Base-by-base conservation (phyloP, 805 yeast species). In the Brettanomyces anomalus region DNA sequence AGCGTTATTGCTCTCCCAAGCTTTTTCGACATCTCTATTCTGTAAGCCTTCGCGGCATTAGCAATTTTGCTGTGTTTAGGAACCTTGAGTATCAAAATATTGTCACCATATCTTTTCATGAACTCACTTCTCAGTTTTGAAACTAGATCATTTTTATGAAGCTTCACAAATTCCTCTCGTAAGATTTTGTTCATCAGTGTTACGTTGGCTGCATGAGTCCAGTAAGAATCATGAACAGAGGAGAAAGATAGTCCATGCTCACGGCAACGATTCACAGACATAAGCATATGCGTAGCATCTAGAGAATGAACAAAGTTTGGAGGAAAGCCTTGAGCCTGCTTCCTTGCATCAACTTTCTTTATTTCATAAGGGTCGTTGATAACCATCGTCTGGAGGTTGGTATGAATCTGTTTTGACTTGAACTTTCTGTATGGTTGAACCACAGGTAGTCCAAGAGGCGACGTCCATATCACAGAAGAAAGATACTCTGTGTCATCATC, bases 391-490 rank as follows among this genome's bases (percentile, higher is more conserved):
- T 93, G 98, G 49, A 93, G 65, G 51, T 83, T 83, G 0, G 98
- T 90, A n/a, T 68, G 61, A 8, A 93, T 76, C 47, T 79, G 80
- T 51, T 72, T 79, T 48, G 74, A 76, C 51, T 75, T 76, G 37
- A 71, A 65, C 24, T 79, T 74, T 52, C 98, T 74, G 58, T 93
- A 93, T 1, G 99, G 99, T 61, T 93, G 99, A 16, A 93, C 98
- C 58, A 95, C 88, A 2, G 97, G 96, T 47, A 93, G 68, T 3
- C 96, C 96, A 33, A 90, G 64, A 1, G 98, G 97, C 0, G 97
- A 83, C 0, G 99, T 93, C 99, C 99, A 93, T 52, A 93, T 87
- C 6, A 93, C 96, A 4, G 95, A 77, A 1, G 95, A 78, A 73
- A 86, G 76, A 54, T 77, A 81, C 44, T 75, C 79, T 4, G 82